phyloP scores from a whole-genome alignment of 2,329 filamentous ascomycete species.

The Lasiodiplodia gonubiensis region DNA sequence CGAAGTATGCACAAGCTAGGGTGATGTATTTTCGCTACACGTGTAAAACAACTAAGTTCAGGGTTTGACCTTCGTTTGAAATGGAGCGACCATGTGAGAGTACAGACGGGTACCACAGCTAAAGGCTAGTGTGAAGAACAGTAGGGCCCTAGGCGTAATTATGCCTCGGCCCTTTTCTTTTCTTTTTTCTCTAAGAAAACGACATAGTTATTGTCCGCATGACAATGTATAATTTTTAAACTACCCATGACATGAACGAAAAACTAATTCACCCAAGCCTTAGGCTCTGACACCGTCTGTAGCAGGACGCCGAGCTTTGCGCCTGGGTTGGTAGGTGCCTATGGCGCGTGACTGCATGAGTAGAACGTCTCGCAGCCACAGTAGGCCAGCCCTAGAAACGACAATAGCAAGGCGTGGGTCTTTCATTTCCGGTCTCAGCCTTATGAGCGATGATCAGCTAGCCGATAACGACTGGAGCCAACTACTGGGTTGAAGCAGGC shows the following conservation, averaged over 20 bases:
- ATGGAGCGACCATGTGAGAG: not conserved
- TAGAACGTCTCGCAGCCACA: slow-evolving; percentile 8
- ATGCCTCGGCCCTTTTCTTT: too few relatives aligned
- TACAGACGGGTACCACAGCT: too few relatives aligned
- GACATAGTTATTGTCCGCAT: too few relatives aligned
- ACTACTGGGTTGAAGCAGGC: not conserved
- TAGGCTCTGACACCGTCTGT: too few relatives aligned
- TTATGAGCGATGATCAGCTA: not conserved
- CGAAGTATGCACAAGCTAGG: not conserved
- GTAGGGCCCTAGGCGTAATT: too few relatives aligned
- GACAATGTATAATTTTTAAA: too few relatives aligned
- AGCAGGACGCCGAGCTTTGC: not conserved
- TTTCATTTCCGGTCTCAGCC: not conserved
- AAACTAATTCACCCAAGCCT: not conserved
- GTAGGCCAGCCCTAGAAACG: not conserved
- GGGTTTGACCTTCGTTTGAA: not conserved
- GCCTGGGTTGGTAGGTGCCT: not conserved
- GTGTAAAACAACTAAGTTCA: not conserved
- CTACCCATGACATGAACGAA: not conserved
- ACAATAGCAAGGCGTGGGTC: not conserved
- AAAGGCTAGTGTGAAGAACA: too few relatives aligned
- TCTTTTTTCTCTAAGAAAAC: too few relatives aligned
- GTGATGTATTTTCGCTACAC: not conserved
- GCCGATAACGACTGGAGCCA: not conserved
- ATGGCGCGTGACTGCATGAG: not conserved